These are phyloP conservation scores for Platanthera zijinensis DNA, from an alignment of 106 monocot species.

Conservation along the genomic window DNA sequence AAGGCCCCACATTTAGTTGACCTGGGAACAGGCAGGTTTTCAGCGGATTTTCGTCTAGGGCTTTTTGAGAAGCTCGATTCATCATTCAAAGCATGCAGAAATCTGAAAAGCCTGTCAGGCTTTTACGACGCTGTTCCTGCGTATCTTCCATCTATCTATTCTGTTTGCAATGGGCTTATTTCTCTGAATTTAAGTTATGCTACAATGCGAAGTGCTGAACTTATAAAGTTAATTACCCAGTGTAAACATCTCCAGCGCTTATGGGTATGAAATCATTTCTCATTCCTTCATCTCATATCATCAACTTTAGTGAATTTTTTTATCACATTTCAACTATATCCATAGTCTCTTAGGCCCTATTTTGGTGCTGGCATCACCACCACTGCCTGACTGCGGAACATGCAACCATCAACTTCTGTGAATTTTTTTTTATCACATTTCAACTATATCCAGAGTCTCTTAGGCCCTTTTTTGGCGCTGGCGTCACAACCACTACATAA, in stretches of 20 bases:
- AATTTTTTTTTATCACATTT: neutral
- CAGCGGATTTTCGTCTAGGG: constrained; percentile 28
- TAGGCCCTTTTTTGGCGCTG: too few species aligned
- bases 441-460: neutral
- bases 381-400: too few species aligned
- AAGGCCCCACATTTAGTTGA: constrained; percentile 56
- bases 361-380: too few species aligned
- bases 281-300: neutral
- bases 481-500: too few species aligned
- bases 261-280: constrained; percentile 42
- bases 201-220: constrained; percentile 37
- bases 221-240: constrained; percentile 48
- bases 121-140: constrained; percentile 58
- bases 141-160: constrained; percentile 51
- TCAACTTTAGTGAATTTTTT: neutral
- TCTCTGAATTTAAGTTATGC: constrained; percentile 80
- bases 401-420: neutral
- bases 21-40: constrained; percentile 65
- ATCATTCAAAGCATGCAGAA: constrained; percentile 51
- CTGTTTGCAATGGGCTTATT: constrained; percentile 52
- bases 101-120: constrained; percentile 57
- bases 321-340: neutral
- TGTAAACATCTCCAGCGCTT: constrained; percentile 55
- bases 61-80: constrained; percentile 56
- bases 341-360: neutral